Evolutionary conservation across 1,284 basidiomycete species (phyloP), one percentile per base, ranked within the genome.

Genomic region (Veloboletus limbatus): DNA sequence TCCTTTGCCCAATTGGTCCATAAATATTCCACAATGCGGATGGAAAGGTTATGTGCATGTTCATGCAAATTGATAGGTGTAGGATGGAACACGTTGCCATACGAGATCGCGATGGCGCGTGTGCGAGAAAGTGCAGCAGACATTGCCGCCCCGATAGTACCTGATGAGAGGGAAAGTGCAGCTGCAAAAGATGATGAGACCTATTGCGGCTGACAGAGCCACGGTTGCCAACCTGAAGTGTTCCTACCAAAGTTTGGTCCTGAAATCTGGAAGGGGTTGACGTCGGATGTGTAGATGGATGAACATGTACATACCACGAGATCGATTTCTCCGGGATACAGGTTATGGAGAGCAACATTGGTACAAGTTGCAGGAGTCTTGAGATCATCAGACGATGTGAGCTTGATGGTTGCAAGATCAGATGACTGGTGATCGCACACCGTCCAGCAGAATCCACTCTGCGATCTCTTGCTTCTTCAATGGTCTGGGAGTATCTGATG

Each of bases 331-430:
- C 77, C 83, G 0, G 83, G 83, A 65, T 85, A 96, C 14, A 97
- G 60, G 60, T 96, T 96, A 64, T 96, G 88, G 34, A 97, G 69
- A 1, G 78, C 91, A 47, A 97, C 82, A 59, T 95, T 96, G 2
- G 90, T 76, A 63, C 94, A 97, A 2, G 92, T 90, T 4, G 93
- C 92, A 2, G 92, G 91, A 10, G 92, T 93, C 89, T 92, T 55
- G 25, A 37, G 40, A 40, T 22, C 10, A 26, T 46, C 41, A 35
- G 37, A n/a, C 47, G n/a, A 40, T 36, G 30, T 58, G 28, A 47
- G 45, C 9, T 33, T 30, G 36, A 35, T 10, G 28, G 28, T 53
- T 41, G 42, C 26, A 30, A 21, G 41, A 34, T 18, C 45, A 17
- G 14, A 42, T 42, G 35, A 46, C 18, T 13, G 35, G 20, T 36